These are phyloP conservation scores for Pinus tabuliformis DNA, from an alignment of 75 land plant genomes.

Conservation along the genomic window DNA sequence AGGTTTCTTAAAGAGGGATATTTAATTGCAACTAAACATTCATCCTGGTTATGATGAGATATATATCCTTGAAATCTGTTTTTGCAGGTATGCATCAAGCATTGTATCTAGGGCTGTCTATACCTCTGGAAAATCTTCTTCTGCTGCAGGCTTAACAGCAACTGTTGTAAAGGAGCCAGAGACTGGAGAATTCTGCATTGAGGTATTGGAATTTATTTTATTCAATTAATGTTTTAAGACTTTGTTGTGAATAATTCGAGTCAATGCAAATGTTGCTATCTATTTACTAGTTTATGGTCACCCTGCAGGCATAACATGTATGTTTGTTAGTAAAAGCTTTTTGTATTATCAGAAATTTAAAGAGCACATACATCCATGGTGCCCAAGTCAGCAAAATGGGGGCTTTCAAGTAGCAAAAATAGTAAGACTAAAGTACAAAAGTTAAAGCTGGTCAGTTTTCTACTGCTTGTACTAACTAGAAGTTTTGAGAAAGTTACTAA, in stretches of 20 bases:
- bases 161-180: constrained; percentile 99
- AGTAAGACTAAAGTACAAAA: too few relatives aligned
- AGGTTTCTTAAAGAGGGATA: neutral
- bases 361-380: neutral
- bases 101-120: constrained; percentile 92
- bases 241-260: neutral
- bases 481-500: too few relatives aligned
- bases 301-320: neutral
- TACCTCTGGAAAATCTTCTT: constrained; percentile 95
- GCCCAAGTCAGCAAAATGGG: neutral
- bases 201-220: constrained; percentile 49
- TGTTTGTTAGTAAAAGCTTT: too few relatives aligned
- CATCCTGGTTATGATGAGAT: neutral
- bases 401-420: too few relatives aligned
- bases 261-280: too few relatives aligned
- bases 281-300: neutral
- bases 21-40: neutral
- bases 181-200: constrained; percentile 98
- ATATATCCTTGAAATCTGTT: neutral
- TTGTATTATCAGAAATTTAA: neutral
- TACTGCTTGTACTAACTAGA: too few relatives aligned
- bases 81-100: constrained; percentile 67
- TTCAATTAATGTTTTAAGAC: neutral
- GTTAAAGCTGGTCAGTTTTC: too few relatives aligned
- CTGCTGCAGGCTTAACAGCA: constrained; percentile 99